Evolutionary conservation across 306 rosid species (phyloP).

Genomic region (Cyclanthera cordifolia): DNA sequence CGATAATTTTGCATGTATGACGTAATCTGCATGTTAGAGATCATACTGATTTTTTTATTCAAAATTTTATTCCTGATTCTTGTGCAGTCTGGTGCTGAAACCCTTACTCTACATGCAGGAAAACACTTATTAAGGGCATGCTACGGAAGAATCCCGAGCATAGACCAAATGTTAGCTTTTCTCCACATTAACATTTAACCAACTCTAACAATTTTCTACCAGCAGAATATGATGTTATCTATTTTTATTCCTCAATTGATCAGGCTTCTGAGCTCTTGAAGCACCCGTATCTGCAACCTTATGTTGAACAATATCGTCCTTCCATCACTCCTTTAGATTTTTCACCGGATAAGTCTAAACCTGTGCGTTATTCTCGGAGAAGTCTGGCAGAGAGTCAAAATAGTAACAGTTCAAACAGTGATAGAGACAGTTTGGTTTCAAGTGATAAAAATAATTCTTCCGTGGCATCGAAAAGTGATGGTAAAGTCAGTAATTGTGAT

Average conservation of each 20-base stretch:
- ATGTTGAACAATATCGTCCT: constrained; percentile 63
- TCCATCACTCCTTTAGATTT: constrained; percentile 37
- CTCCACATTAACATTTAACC: neutral
- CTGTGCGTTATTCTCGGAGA: constrained; percentile 38
- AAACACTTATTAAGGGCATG: constrained; percentile 93
- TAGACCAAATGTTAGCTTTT: neutral
- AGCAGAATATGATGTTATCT: constrained; percentile 7
- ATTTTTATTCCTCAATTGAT: constrained; percentile 10
- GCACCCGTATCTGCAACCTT: constrained; percentile 93
- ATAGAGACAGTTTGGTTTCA: constrained; percentile 68
- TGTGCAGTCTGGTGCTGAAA: constrained; percentile 10
- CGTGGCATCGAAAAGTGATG: constrained; percentile 24
- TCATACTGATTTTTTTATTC: too few species aligned
- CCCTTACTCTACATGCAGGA: constrained; percentile 33
- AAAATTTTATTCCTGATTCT: neutral
- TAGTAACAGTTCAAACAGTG: constrained; percentile 76
- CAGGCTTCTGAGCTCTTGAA: constrained; percentile 94
- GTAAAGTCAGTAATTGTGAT: constrained; percentile 45
- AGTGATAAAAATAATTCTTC: constrained; percentile 44
- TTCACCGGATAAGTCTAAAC: constrained; percentile 53
- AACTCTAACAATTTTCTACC: constrained; percentile 15
- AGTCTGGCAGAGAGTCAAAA: constrained; percentile 80
- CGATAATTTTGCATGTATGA: too few species aligned
- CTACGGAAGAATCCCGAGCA: constrained; percentile 89
- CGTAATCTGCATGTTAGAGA: neutral